Evolutionary conservation across 2,329 filamentous ascomycete species (phyloP), one percentile per base, ranked within the genome.

Genomic region (Fusarium sp.): DNA sequence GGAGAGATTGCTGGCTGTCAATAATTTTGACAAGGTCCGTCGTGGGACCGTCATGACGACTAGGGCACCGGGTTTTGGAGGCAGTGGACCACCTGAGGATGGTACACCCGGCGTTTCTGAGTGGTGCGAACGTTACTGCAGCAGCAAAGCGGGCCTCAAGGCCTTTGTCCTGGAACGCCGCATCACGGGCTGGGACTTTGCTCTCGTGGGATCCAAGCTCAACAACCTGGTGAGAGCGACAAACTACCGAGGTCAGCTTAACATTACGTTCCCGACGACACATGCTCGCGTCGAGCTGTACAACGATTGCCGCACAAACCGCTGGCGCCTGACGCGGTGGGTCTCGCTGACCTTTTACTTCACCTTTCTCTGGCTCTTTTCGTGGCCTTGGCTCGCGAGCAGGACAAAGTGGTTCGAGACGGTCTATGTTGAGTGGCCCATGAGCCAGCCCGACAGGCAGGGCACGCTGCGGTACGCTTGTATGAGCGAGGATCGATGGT

Each of bases 101-200:
- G 81, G 81, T 23, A 77, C 73, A 5, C 81, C 82, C 0, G 70
- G 74, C n/a, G 76, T 83, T 50, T 70, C 79, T 10, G 88, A 91
- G 68, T 95, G 93, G 93, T 94, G 92, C 76, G 88, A 92, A 67
- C 87, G 88, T 43, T 95, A 90, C 82, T 92, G 90, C 76, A 88
- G 88, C 3, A 90, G 88, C 73, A 83, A 85, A 25, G 85, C 89
- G 1, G 84, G 84, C 10, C 84, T 94, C 37, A 92, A 92, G 78
- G 85, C 82, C 52, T 90, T 92, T 72, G 78, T 82, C 2, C 81
- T 92, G 23, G 83, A 84, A 72, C 85, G 89, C 10, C 82, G 82
- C 35, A 84, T 94, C 58, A 81, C 85, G 0, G 92, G 92, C 25
- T 89, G 93, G 80, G 89, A 95, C 78, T 85, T 88, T 65, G 84